Evolutionary conservation across 2,329 filamentous ascomycete genomes (phyloP), one percentile per base, ranked within the genome.

Genomic region (Hortaea werneckii): DNA sequence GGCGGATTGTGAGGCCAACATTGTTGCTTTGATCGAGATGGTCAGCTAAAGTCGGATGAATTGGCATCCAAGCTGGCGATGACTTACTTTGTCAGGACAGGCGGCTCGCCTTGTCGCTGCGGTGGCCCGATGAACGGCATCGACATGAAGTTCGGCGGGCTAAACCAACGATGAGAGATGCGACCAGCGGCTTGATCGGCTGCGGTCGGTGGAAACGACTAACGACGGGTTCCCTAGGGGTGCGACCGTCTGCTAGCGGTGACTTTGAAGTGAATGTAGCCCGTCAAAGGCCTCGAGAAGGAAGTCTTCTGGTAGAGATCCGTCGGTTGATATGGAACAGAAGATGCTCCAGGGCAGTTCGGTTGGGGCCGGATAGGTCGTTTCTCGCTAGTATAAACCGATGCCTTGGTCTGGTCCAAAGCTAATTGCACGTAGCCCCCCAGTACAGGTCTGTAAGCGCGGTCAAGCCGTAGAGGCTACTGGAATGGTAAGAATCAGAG

Each of bases 1-100:
- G 83, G 54, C 78, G 75, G 54, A 87, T 73, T 46, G 63, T 66
- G 53, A 83, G 69, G 48, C 71, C 67, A 64, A 78, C 75, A 59
- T 78, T 72, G 59, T 72, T 65, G 65, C 76, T 80, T 63, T 43
- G n/a, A 30, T 27, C 34, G 27, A 9, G 10, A 13, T 3, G 7
- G 40, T 41, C 20, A 41, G 40, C 34, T 35, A 4, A 9, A 35
- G 32, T n/a, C n/a, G 9, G 43, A 12, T 20, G 20, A 20, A 20
- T 20, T 20, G 20, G 20, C 20, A 20, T 20, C 20, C 20, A 20
- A 20, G 20, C 5, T 29, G 28, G 13, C 27, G 20, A 39, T 37
- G 10, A 13, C 43, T 40, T 45, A 45, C 43, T 35, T 45, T 27
- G 34, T 29, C 20, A 45, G 37, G 27, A 26, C 20, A 20, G 28